Evolutionary conservation across 305 asterid species (phyloP).

Genomic region (Fraxinus velutina): DNA sequence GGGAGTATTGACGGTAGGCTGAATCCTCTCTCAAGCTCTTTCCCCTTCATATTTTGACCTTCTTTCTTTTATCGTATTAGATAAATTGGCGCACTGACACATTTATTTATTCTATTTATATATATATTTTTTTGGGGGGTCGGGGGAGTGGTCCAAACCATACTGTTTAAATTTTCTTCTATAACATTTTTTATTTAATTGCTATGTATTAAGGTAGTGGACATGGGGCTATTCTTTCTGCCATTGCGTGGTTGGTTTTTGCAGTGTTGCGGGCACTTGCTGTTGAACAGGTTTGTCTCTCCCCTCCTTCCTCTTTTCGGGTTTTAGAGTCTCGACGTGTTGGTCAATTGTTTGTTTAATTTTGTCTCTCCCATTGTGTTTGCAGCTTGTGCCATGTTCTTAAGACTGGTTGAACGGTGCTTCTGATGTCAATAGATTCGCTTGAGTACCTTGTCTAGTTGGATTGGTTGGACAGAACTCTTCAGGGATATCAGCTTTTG

Average conservation of each 20-base stretch:
- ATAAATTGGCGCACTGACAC: background rate
- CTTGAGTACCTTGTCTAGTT: constrained; percentile 50
- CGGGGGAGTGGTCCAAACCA: background rate
- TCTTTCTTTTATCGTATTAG: background rate
- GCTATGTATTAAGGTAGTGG: constrained; percentile 34
- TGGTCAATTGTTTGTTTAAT: background rate
- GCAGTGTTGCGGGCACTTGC: constrained; percentile 74
- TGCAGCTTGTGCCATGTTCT: constrained; percentile 82
- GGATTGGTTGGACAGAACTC: constrained; percentile 41
- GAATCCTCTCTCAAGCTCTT: constrained; percentile 14
- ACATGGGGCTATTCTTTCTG: constrained; percentile 56
- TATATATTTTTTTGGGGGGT: background rate
- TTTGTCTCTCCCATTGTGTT: constrained; percentile 1
- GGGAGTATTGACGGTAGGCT: constrained; percentile 49
- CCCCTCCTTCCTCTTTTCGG: background rate
- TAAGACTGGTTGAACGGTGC: constrained; percentile 56
- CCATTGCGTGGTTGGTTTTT: constrained; percentile 67
- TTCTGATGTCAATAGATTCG: constrained; percentile 59
- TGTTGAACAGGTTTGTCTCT: constrained; percentile 49
- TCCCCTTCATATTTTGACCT: background rate
- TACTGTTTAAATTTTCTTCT: background rate
- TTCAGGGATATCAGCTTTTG: constrained; percentile 31
- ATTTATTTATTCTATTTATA: background rate
- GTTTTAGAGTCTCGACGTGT: background rate
- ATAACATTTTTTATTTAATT: background rate